phyloP scores from a whole-genome alignment of 2,329 filamentous ascomycete genomes.

The Lizonia empirigonia region DNA sequence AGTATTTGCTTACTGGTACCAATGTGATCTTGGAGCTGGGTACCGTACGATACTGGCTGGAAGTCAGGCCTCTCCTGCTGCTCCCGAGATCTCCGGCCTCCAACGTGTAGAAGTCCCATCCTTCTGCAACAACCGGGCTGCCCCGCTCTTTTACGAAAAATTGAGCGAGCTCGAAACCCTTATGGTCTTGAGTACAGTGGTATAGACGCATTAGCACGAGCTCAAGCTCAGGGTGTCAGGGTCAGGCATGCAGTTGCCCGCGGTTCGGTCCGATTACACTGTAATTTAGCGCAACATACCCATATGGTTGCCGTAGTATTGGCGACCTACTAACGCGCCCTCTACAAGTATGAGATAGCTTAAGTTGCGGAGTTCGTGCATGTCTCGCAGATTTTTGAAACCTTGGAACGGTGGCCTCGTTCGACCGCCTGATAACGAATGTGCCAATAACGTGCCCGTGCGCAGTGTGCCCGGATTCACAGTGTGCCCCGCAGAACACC shows the following conservation, averaged over 20 bases:
- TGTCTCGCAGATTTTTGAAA: not conserved
- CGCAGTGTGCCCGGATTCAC: too few relatives aligned
- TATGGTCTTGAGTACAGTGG: not conserved
- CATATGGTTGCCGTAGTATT: not conserved
- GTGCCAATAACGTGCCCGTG: too few relatives aligned
- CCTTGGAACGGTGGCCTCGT: not conserved
- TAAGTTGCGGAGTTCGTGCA: constrained; percentile 3
- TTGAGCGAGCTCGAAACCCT: not conserved
- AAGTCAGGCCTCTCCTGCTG: not conserved
- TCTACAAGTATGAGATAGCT: not conserved
- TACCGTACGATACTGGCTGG: constrained; percentile 5
- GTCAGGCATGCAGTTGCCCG: not conserved
- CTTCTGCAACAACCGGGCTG: not conserved
- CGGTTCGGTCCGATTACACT: not conserved
- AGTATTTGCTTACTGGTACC: constrained; percentile 4
- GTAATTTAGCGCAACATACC: not conserved
- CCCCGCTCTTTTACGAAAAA: not conserved
- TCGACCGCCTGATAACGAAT: not conserved
- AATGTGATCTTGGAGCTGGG: constrained; percentile 1
- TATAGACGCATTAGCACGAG: not conserved
- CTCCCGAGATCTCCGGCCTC: constrained; percentile 2
- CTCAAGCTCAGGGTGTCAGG: not conserved
- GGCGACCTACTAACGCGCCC: not conserved
- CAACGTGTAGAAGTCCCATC: not conserved
- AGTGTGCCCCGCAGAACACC: too few relatives aligned